phyloP scores from a whole-genome alignment of 768 basidiomycete species.

The Tricholoma furcatifolium region DNA sequence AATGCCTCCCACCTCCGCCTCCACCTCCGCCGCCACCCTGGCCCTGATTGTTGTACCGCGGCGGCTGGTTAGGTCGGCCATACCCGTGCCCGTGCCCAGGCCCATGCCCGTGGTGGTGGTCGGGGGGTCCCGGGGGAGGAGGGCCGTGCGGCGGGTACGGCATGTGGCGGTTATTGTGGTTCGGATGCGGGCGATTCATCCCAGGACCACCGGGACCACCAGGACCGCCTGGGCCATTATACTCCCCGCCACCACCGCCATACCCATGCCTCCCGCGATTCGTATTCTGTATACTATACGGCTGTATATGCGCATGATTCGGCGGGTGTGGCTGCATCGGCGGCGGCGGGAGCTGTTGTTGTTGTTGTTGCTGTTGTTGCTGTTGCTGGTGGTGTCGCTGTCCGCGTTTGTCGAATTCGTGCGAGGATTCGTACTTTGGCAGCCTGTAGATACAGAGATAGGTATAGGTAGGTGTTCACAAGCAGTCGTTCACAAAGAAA shows the following conservation, averaged over 20 bases:
- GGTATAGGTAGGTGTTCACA: neutral
- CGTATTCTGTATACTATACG: slow-evolving; percentile 1
- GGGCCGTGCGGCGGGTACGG: slow-evolving; percentile 38
- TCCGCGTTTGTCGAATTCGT: slow-evolving; percentile 52
- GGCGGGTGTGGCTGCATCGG: slow-evolving; percentile 8
- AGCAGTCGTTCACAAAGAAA: neutral
- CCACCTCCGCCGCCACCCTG: slow-evolving; percentile 1
- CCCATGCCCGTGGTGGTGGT: neutral
- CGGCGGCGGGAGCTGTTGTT: slow-evolving; percentile 16
- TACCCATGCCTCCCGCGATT: slow-evolving; percentile 22
- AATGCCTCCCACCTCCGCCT: neutral
- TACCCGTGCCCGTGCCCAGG: neutral
- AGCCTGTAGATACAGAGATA: slow-evolving; percentile 40
- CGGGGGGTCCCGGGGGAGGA: neutral
- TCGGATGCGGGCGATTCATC: neutral
- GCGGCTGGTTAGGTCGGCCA: slow-evolving; percentile 1
- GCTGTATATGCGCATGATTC: neutral
- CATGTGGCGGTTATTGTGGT: slow-evolving; percentile 7
- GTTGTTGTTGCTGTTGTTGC: slow-evolving; percentile 21
- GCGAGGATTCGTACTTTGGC: slow-evolving; percentile 77
- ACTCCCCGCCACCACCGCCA: too few relatives aligned
- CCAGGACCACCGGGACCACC: neutral
- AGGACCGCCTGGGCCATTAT: too few relatives aligned
- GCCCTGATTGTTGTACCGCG: neutral
- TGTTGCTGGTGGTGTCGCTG: slow-evolving; percentile 21